Evolutionary conservation across 2,329 filamentous ascomycete genomes (phyloP).

Genomic region (Fusarium sp.): DNA sequence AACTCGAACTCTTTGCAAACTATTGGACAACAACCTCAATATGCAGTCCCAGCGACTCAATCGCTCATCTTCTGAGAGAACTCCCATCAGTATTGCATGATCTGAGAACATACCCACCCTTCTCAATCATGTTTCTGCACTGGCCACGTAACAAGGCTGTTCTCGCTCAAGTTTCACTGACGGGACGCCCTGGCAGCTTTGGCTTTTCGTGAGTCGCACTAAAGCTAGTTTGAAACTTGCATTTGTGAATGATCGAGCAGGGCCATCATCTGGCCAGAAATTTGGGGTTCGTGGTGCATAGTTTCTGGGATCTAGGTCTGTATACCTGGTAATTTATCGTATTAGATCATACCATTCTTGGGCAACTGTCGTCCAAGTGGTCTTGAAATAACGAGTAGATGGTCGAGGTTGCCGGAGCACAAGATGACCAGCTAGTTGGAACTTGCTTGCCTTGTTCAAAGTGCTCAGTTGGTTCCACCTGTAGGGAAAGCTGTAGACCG

Average conservation of each 20-base stretch:
- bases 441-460: background rate
- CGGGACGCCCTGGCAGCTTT: background rate
- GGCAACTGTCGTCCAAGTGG: background rate
- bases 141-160: background rate
- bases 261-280: background rate
- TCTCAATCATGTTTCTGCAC: background rate
- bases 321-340: background rate
- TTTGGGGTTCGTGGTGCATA: background rate
- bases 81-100: background rate
- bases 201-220: background rate
- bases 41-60: background rate
- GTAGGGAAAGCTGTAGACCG: constrained; percentile 84
- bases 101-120: background rate
- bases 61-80: background rate
- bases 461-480: constrained; percentile 30
- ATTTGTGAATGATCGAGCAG: background rate
- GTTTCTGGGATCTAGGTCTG: background rate
- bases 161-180: background rate
- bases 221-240: background rate
- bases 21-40: background rate
- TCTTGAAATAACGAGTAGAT: background rate
- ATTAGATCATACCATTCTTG: background rate
- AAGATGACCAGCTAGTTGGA: background rate
- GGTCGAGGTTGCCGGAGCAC: background rate
- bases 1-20: background rate